Percentiles rank a stretch among this genome's conserved stretches.
Conservation (phyloP, 2,329 filamentous ascomycete species). For the Clonostachys sp. region DNA sequence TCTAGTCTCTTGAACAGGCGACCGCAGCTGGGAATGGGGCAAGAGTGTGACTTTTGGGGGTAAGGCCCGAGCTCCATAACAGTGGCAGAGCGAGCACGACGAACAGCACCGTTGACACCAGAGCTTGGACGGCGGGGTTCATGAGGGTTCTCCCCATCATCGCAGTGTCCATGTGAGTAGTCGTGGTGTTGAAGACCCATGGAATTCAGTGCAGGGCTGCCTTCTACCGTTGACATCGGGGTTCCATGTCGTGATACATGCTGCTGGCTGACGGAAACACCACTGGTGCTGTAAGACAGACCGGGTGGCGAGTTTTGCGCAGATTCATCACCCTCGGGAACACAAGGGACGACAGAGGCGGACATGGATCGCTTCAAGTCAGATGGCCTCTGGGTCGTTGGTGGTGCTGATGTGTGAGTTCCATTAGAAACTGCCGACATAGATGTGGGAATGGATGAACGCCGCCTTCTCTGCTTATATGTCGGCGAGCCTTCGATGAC, state of each 20-base stretch:
- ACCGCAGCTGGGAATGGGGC: slow-evolving; percentile 97
- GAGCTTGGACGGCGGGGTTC: slow-evolving; percentile 57
- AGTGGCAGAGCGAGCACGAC: slow-evolving; percentile 88
- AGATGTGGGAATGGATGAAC: slow-evolving; percentile 85
- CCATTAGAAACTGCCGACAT: slow-evolving; percentile 65
- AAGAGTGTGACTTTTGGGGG: slow-evolving; percentile 96
- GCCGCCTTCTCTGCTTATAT: slow-evolving; percentile 93
- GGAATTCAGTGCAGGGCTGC: slow-evolving; percentile 70
- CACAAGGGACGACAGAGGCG: slow-evolving; percentile 69
- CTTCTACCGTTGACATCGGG: slow-evolving; percentile 80
- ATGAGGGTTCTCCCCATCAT: slow-evolving; percentile 50
- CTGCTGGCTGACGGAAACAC: slow-evolving; percentile 62
- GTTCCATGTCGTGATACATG: slow-evolving; percentile 87
- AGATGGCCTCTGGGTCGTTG: slow-evolving; percentile 70
- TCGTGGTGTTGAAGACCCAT: slow-evolving; percentile 66
- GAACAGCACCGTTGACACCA: slow-evolving; percentile 71
- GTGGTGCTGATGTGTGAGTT: slow-evolving; percentile 56
- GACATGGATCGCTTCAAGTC: slow-evolving; percentile 91
- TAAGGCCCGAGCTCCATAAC: slow-evolving; percentile 96
- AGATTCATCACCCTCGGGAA: slow-evolving; percentile 74
- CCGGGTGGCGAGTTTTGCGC: slow-evolving; percentile 76
- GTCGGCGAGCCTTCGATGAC: slow-evolving; percentile 97
- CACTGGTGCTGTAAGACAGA: slow-evolving; percentile 66
- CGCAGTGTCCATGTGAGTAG: slow-evolving; percentile 57
- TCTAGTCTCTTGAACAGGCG: slow-evolving; percentile 98